Conservation (phyloP, 441 rosid species). For the Euphorbia schlechtendalii region DNA sequence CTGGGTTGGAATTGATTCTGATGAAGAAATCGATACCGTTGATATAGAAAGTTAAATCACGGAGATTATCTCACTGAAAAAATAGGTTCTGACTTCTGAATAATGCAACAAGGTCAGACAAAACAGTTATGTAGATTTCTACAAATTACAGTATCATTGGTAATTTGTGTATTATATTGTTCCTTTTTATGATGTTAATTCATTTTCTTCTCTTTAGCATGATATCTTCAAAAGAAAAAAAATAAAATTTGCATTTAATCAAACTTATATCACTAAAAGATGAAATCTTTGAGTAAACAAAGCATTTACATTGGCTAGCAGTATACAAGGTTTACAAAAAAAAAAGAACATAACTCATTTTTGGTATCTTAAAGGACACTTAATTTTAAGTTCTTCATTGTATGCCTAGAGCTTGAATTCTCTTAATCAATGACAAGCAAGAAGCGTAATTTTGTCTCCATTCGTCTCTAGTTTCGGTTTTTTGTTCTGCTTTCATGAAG, state of each 20-base stretch:
- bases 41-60: slow-evolving; percentile 13
- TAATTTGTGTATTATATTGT: slow-evolving; percentile 9
- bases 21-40: slow-evolving; percentile 24
- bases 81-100: slow-evolving; percentile 1
- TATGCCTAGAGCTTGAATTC: slow-evolving; percentile 82
- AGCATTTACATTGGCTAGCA: slow-evolving; percentile 19
- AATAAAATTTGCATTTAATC: not conserved
- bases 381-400: slow-evolving; percentile 31
- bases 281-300: slow-evolving; percentile 17
- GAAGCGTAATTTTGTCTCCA: slow-evolving; percentile 56
- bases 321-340: slow-evolving; percentile 15
- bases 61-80: not conserved
- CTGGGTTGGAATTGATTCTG: slow-evolving; percentile 70
- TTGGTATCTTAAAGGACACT: slow-evolving; percentile 3
- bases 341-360: slow-evolving; percentile 9
- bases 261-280: slow-evolving; percentile 6
- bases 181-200: slow-evolving; percentile 3
- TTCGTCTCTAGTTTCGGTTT: slow-evolving; percentile 48
- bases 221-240: no score
- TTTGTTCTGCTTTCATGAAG: slow-evolving; percentile 29
- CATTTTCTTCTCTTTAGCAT: not conserved
- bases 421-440: slow-evolving; percentile 55
- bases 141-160: slow-evolving; percentile 1
- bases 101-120: slow-evolving; percentile 26
- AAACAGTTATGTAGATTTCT: slow-evolving; percentile 9